Evolutionary conservation across 352 stramenopile species (phyloP).

Genomic region (Halophytophthora batemanensis): DNA sequence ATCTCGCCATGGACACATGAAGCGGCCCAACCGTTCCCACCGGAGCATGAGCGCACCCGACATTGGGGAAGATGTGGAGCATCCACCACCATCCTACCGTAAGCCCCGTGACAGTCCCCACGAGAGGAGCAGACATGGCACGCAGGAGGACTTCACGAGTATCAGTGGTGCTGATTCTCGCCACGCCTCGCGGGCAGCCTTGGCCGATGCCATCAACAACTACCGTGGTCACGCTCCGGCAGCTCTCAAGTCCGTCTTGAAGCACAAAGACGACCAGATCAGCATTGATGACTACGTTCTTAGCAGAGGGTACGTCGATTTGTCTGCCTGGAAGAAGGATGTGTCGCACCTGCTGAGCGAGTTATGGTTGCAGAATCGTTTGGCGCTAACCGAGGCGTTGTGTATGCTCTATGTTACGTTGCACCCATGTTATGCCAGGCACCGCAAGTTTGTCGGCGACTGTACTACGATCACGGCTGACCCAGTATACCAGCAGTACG

Average conservation of each 20-base stretch:
- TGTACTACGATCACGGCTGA: slow-evolving; percentile 39
- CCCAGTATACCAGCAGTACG: slow-evolving; percentile 64
- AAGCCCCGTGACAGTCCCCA: slow-evolving; percentile 34
- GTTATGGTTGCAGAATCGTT: background rate
- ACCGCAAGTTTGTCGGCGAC: slow-evolving; percentile 67
- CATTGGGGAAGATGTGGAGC: slow-evolving; percentile 55
- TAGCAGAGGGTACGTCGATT: slow-evolving; percentile 34
- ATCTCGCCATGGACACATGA: slow-evolving; percentile 20
- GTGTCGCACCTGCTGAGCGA: background rate
- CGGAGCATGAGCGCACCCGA: slow-evolving; percentile 81
- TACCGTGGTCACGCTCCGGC: slow-evolving; percentile 24
- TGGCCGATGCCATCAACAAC: slow-evolving; percentile 31
- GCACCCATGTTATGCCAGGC: slow-evolving; percentile 14
- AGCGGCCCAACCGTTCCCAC: slow-evolving; percentile 31
- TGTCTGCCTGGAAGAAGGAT: background rate
- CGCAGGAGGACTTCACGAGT: slow-evolving; percentile 28
- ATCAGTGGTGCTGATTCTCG: slow-evolving; percentile 32
- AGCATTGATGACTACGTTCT: slow-evolving; percentile 54
- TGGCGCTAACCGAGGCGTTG: background rate
- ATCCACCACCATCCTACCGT: slow-evolving; percentile 17
- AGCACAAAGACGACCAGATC: slow-evolving; percentile 57
- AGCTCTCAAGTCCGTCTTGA: slow-evolving; percentile 32
- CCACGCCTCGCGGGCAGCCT: slow-evolving; percentile 19
- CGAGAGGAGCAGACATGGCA: slow-evolving; percentile 24
- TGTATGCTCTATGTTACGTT: background rate